Conservation (phyloP, 257 asterid genomes). For the Nicotiana obtusifolia region DNA sequence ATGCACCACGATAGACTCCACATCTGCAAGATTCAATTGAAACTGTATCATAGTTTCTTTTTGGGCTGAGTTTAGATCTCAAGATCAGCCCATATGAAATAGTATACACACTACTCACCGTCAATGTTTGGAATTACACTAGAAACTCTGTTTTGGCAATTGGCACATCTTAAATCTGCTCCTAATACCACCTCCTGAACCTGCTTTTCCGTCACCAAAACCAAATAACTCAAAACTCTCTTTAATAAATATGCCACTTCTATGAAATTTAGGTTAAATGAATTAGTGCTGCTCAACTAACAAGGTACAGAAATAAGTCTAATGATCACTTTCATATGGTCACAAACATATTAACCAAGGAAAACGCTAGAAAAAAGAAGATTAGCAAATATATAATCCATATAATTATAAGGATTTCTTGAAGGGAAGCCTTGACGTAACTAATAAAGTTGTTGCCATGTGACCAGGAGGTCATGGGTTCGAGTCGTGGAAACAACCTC, state of each 20-base stretch:
- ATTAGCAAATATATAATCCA: neutral
- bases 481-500: no score
- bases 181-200: slow-evolving; percentile 18
- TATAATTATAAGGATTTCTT: no score
- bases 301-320: neutral
- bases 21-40: slow-evolving; percentile 14
- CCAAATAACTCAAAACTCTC: neutral
- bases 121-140: slow-evolving; percentile 24
- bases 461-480: no score
- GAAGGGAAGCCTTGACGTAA: no score
- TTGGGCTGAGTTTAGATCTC: no score
- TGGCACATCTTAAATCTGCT: slow-evolving; percentile 28
- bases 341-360: neutral
- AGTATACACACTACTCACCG: neutral
- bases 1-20: slow-evolving; percentile 31
- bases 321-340: neutral
- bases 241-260: neutral
- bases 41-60: neutral
- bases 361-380: neutral
- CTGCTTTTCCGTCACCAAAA: slow-evolving; percentile 11
- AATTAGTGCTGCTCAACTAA: no score
- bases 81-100: neutral
- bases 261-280: neutral
- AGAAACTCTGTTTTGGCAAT: slow-evolving; percentile 26
- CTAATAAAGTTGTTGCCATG: no score